Conservation (phyloP, 352 stramenopile genomes). For the Pythium coloratum region DNA sequence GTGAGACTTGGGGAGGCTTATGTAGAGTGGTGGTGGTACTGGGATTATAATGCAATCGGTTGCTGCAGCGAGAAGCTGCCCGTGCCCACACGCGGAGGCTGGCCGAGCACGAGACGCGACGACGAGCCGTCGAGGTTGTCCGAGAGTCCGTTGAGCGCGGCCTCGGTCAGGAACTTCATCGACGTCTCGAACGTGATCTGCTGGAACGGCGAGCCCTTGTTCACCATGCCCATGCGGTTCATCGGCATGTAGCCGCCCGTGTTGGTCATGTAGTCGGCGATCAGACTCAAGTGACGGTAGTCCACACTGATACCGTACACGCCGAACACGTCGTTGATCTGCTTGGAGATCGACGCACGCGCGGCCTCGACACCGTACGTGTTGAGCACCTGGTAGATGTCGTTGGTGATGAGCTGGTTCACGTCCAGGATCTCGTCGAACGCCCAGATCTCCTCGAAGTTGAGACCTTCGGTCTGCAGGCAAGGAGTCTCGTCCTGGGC, state of each 20-base stretch:
- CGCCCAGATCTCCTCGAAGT: conserved; percentile 98
- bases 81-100: conserved; percentile 94
- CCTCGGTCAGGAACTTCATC: conserved; percentile 97
- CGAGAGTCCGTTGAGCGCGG: conserved; percentile 87
- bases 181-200: conserved; percentile 99
- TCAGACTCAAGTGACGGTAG: conserved; percentile 96
- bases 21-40: conserved; percentile 3
- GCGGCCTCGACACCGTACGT: conserved; percentile 99
- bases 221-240: conserved; percentile 97
- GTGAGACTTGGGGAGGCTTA: not conserved
- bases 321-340: conserved; percentile 99
- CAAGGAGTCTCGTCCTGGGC: conserved; percentile 81
- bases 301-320: conserved; percentile 99
- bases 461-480: conserved; percentile 95
- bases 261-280: conserved; percentile 99
- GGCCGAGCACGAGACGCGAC: conserved; percentile 94
- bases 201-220: conserved; percentile 95
- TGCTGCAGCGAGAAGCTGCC: conserved; percentile 95
- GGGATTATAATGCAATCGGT: conserved; percentile 71
- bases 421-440: conserved; percentile 93
- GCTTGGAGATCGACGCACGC: conserved; percentile 96
- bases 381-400: conserved; percentile 96
- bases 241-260: conserved; percentile 96
- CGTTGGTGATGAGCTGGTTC: conserved; percentile 96
- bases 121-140: conserved; percentile 94